Evolutionary conservation across 2,329 filamentous ascomycete species (phyloP), one percentile per base, ranked within the genome.

Genomic region (Penicillium sp.): DNA sequence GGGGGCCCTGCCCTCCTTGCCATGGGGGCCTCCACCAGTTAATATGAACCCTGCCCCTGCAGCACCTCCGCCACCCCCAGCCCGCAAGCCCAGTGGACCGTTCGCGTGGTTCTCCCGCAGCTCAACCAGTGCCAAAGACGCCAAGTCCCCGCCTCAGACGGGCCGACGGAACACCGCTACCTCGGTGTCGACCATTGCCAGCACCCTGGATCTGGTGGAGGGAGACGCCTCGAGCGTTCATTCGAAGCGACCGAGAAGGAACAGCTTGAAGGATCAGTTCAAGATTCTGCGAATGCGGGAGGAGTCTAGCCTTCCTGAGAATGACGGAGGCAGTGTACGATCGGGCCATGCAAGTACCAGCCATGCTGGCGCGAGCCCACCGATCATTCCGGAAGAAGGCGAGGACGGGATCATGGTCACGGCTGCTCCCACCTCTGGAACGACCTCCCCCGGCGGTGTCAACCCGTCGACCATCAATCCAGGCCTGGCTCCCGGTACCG

Each of bases 101-200:
- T 96, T 96, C 69, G 86, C 91, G 41, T 94, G 91, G 88, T 83
- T 96, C 41, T 91, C 91, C 35, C 83, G 91, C 66, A 88, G 83
- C 73, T 85, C 86, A 25, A 77, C 75, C 31, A 75, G 76, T 11
- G 82, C 83, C 38, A 84, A 83, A 72, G 85, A 84, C 54, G 74
- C 80, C 43, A 83, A 85, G 54, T 83, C 87, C 5, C 83, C 89
- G 17, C 71, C 83, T 61, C 78, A 83, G 35, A 63, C 71, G 37
- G 66, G 77, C 42, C 80, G 89, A 67, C 84, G 91, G 72, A 91
- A 94, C 70, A 96, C 92, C 0, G 87, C 86, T 53, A 91, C 91
- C 67, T 96, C 92, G 0, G 83, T 93, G 54, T 88, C 89, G 20
- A 96, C 92, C 0, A 71, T 93, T 51, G 86, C 85, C 38, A 96